phyloP scores from a whole-genome alignment of 768 basidiomycete genomes.

The Terana coerulea region DNA sequence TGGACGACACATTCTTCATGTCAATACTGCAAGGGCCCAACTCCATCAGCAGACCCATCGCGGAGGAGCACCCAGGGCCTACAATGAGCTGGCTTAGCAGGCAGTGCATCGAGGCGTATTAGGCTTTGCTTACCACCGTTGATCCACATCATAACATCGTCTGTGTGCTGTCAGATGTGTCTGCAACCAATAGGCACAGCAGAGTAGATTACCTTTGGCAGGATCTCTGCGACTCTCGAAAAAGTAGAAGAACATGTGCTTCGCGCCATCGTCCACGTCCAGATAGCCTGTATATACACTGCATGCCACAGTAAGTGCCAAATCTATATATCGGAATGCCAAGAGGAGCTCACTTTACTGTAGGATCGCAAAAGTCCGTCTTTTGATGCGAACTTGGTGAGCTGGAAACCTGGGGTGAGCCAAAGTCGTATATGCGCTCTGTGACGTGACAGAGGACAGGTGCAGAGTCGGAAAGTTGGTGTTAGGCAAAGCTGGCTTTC shows the following conservation, averaged over 20 bases:
- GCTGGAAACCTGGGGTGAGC: slow-evolving; percentile 47
- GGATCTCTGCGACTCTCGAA: slow-evolving; percentile 52
- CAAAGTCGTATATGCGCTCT: slow-evolving; percentile 19
- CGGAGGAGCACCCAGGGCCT: slow-evolving; percentile 58
- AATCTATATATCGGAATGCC: too few species aligned
- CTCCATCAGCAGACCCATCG: slow-evolving; percentile 59
- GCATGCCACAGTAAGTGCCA: too few species aligned
- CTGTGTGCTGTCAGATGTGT: slow-evolving; percentile 24
- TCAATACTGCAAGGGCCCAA: slow-evolving; percentile 60
- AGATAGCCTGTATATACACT: slow-evolving; percentile 45
- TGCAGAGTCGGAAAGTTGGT: neutral
- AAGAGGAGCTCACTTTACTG: slow-evolving; percentile 45
- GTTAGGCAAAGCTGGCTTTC: neutral
- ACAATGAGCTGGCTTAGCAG: neutral
- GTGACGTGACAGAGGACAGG: slow-evolving; percentile 9
- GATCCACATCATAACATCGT: slow-evolving; percentile 71
- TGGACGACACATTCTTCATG: slow-evolving; percentile 47
- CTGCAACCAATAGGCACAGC: neutral
- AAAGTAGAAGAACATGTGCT: slow-evolving; percentile 56
- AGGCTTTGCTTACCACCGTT: slow-evolving; percentile 55
- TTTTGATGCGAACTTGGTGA: slow-evolving; percentile 58
- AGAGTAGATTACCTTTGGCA: slow-evolving; percentile 27
- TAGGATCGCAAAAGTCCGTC: slow-evolving; percentile 58
- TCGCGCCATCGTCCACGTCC: slow-evolving; percentile 45
- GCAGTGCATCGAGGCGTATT: too few species aligned